Evolutionary conservation across 2,329 filamentous ascomycete genomes (phyloP), one percentile per base, ranked within the genome.

Genomic region (Hypoxylon sp.): DNA sequence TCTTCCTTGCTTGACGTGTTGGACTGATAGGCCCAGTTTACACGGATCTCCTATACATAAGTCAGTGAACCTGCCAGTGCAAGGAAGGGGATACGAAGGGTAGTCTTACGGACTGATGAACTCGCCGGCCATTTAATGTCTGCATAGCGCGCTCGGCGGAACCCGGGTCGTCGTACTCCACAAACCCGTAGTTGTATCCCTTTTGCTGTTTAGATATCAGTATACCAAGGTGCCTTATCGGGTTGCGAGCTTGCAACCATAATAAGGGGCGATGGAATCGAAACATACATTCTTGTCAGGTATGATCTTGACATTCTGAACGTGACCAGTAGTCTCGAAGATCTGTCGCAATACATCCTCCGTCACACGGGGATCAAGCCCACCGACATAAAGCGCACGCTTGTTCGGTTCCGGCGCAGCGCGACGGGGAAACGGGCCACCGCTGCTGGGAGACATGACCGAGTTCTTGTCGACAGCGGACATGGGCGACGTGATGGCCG

Each of bases 21-120:
- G 70, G 94, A 95, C 82, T 99, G 95, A 75, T 99, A 99, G 20
- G 95, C 95, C 95, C 95, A 99, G 84, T 99, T 99, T 74, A 99
- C 95, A 58, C 94, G 92, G 68, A 99, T 99, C 85, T 99, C 95
- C 93, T 97, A 61, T 55, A 10, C 15, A 41, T 7, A n/a, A 43
- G 52, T 65, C 41, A 68, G 67, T 57, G 3, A 34, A n/a, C 7
- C 1, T 24, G 13, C 6, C 19, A 41, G 41, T 15, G 13, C 34
- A 7, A n/a, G n/a, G 37, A 7, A 37, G 41, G 46, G 46, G 41
- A 30, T 7, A 24, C 39, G 54, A 56, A 43, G 17, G 53, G 20
- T 48, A 22, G 50, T 78, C 90, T 79, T 89, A 97, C 94, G 77
- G 92, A 92, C 80, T 98, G 94, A 78, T 99, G 94, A 68, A 99